phyloP scores from a whole-genome alignment of 352 stramenopile genomes.

The Paralagenidium karlingii region DNA sequence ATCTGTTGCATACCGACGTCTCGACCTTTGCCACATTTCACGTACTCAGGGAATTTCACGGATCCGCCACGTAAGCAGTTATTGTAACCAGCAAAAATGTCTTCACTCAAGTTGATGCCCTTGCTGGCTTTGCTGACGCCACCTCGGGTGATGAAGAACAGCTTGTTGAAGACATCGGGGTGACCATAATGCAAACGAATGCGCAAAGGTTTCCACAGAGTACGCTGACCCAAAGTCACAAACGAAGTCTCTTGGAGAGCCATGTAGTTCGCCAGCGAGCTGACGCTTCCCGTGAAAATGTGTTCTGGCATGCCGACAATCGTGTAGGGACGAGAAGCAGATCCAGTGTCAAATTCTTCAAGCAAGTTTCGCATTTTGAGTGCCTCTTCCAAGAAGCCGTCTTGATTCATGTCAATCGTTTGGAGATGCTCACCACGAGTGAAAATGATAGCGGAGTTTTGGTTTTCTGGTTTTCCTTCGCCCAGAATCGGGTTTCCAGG shows the following conservation, averaged over 20 bases:
- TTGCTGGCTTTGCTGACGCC: slow-evolving; percentile 99
- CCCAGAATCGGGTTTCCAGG: slow-evolving; percentile 97
- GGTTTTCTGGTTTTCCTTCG: slow-evolving; percentile 99
- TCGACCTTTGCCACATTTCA: slow-evolving; percentile 97
- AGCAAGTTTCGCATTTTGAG: slow-evolving; percentile 99
- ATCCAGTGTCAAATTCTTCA: slow-evolving; percentile 92
- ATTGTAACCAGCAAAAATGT: slow-evolving; percentile 99
- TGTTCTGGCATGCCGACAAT: slow-evolving; percentile 98
- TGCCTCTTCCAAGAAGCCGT: slow-evolving; percentile 97
- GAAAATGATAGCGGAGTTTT: slow-evolving; percentile 98
- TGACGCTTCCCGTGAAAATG: slow-evolving; percentile 98
- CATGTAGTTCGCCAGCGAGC: slow-evolving; percentile 99
- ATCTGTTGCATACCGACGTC: slow-evolving; percentile 99
- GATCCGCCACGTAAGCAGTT: slow-evolving; percentile 94
- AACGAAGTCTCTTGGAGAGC: slow-evolving; percentile 98
- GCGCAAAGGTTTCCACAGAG: slow-evolving; percentile 90
- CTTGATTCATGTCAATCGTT: slow-evolving; percentile 99
- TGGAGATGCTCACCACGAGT: slow-evolving; percentile 95
- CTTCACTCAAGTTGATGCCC: slow-evolving; percentile 98
- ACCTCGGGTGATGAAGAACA: slow-evolving; percentile 98
- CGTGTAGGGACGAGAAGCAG: slow-evolving; percentile 66
- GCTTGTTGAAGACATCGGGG: slow-evolving; percentile 98
- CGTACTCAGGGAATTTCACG: slow-evolving; percentile 98
- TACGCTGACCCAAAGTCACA: slow-evolving; percentile 95
- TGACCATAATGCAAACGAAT: slow-evolving; percentile 98